A percentile compares a stretch with the other conserved stretches of the same genome.
Evolutionary conservation across 116 monocot genomes (phyloP).

Genomic region (Trichopus zeylanicus): DNA sequence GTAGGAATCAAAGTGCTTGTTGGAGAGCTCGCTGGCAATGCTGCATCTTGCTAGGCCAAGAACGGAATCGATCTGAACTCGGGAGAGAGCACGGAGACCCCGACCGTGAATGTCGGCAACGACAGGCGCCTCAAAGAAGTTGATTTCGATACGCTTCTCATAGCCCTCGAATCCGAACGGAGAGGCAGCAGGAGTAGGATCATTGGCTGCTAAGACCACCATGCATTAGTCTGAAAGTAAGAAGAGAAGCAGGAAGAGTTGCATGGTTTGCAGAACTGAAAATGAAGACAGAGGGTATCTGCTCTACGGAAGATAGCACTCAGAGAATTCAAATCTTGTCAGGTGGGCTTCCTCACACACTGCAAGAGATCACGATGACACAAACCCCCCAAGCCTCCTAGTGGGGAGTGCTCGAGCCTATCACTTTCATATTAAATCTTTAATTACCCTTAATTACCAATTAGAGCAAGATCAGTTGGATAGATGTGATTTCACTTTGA

Average conservation of each 20-base stretch:
- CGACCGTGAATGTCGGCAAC: slow-evolving; percentile 21
- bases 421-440: too few relatives aligned
- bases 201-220: background rate
- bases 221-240: slow-evolving; percentile 3
- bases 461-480: too few relatives aligned
- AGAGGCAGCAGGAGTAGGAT: slow-evolving; percentile 11
- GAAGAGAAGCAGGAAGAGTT: slow-evolving; percentile 33
- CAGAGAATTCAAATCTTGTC: slow-evolving; percentile 34
- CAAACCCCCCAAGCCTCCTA: too few relatives aligned
- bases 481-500: too few relatives aligned
- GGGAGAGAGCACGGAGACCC: slow-evolving; percentile 52
- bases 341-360: slow-evolving; percentile 88
- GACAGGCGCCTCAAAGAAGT: slow-evolving; percentile 33
- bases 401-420: too few relatives aligned
- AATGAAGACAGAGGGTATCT: slow-evolving; percentile 18
- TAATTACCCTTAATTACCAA: too few relatives aligned
- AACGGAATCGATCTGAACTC: slow-evolving; percentile 59
- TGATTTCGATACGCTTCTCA: slow-evolving; percentile 79
- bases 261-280: slow-evolving; percentile 3
- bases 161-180: slow-evolving; percentile 75
- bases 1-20: slow-evolving; percentile 67
- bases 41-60: slow-evolving; percentile 54
- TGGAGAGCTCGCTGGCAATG: slow-evolving; percentile 58
- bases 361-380: slow-evolving; percentile 36
- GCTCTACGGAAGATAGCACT: slow-evolving; percentile 10